Base-by-base conservation (phyloP, 2,329 filamentous ascomycete genomes). In the Ophiocordyceps camponoti-rufipedis region DNA sequence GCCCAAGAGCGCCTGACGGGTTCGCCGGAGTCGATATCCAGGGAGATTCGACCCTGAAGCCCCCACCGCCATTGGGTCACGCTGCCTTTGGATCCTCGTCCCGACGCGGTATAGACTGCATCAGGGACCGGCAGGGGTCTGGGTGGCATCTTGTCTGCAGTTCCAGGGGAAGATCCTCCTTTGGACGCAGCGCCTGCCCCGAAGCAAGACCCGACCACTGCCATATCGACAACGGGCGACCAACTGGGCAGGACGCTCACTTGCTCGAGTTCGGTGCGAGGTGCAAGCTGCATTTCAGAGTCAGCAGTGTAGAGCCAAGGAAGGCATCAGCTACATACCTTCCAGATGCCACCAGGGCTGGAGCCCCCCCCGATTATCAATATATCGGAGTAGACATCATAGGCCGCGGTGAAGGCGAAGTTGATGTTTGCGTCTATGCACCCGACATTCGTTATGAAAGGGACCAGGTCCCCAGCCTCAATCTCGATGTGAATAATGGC, bases 351-450 rank as follows among this genome's bases (percentile, higher is more conserved):
- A 7, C 88, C 88, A 48, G 80, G 75, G 9, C 86, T 83, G 45
- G 80, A 82, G 51, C 84, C 80, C 1, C 89, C 87, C 5, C 82
- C 83, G 43, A 82, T 76, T 33, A 93, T 72, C 42, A 94, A 66
- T n/a, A 93, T 71, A 58, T 94, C 88, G 2, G 78, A 78, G 47
- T 74, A 77, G 33, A 71, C 65, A 50, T 76, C 74, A 43, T 74
- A 77, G n/a, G 84, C 69, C 45, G 79, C 83, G 44, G 86, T 82
- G 58, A 96, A 93, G 3, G 86, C 86, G 3, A 74, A 79, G 47
- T 86, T 82, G 42, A 94, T 81, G 48, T 83, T 85, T 54, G 82
- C 82, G 45, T 70, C 51, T 85, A 77, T 44, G 28, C 71, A 70
- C 8, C 82, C 82, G 47, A 85, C 69, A 45, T 72, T 68, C 42